Percentiles rank a stretch among this genome's conserved stretches.
Conservation (phyloP, 805 yeast species). For the Teunomyces atbi region DNA sequence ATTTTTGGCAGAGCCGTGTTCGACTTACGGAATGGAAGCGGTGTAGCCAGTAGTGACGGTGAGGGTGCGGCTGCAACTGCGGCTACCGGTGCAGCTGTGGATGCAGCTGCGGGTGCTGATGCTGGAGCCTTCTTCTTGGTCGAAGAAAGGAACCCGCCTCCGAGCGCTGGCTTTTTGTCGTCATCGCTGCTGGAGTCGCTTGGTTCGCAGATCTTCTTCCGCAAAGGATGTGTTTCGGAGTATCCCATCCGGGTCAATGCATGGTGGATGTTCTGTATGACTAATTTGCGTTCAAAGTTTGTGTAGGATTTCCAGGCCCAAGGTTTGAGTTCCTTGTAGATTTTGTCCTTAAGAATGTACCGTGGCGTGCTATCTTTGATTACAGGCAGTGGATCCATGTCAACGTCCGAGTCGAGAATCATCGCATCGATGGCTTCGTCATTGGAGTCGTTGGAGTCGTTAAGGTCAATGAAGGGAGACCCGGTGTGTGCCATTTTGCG, state of each 20-base stretch:
- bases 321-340: constrained; percentile 40
- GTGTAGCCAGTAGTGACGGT: not conserved
- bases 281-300: constrained; percentile 28
- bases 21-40: constrained; percentile 13
- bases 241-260: constrained; percentile 43
- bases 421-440: constrained; percentile 10
- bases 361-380: constrained; percentile 3
- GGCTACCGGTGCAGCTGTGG: constrained; percentile 4
- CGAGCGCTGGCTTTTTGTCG: constrained; percentile 31
- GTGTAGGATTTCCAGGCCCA: constrained; percentile 36
- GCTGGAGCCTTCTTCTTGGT: constrained; percentile 12
- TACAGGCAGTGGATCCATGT: constrained; percentile 6
- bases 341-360: constrained; percentile 38
- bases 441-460: constrained; percentile 6
- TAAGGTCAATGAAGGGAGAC: not conserved
- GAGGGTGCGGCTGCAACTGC: constrained; percentile 1
- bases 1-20: constrained; percentile 22
- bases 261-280: constrained; percentile 32
- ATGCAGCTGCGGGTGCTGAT: constrained; percentile 5
- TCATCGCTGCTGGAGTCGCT: constrained; percentile 17
- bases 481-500: constrained; percentile 32
- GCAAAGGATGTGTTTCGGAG: constrained; percentile 43
- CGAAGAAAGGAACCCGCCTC: constrained; percentile 23
- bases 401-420: constrained; percentile 10
- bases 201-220: constrained; percentile 27